Evolutionary conservation across 805 yeast genomes (phyloP).

Genomic region (Cyberlindnera xishuangbannaensis): DNA sequence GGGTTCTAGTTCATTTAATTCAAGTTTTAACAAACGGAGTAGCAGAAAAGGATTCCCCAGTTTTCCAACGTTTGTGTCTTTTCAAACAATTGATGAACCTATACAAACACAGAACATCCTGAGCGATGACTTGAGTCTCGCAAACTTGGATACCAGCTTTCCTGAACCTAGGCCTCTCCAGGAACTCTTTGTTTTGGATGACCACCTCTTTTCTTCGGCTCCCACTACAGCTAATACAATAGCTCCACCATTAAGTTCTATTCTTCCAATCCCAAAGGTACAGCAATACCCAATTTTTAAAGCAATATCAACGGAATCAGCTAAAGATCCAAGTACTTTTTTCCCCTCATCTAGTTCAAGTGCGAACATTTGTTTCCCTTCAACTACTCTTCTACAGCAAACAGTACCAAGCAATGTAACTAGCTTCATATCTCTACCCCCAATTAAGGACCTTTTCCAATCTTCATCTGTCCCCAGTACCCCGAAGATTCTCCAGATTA

Average conservation of each 20-base stretch:
- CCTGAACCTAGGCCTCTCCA: slow-evolving; percentile 17
- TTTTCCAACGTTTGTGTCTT: too few relatives aligned
- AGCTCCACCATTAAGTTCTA: too few relatives aligned
- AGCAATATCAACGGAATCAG: too few relatives aligned
- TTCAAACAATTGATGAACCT: too few relatives aligned
- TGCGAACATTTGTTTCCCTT: too few relatives aligned
- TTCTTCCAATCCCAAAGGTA: too few relatives aligned
- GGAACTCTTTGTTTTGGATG: slow-evolving; percentile 15
- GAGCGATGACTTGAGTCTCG: slow-evolving; percentile 11
- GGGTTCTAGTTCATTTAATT: slow-evolving; percentile 2
- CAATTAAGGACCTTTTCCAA: background rate
- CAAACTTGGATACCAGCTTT: slow-evolving; percentile 16
- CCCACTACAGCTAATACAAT: too few relatives aligned
- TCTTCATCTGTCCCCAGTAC: too few relatives aligned
- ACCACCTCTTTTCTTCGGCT: slow-evolving; percentile 9
- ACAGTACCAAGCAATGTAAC: background rate
- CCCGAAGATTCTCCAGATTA: too few relatives aligned
- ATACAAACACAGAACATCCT: slow-evolving; percentile 1
- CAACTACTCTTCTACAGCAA: background rate
- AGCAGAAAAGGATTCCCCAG: too few relatives aligned
- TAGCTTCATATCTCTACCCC: background rate
- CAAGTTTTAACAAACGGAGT: slow-evolving; percentile 2
- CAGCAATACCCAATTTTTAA: too few relatives aligned
- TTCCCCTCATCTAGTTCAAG: too few relatives aligned
- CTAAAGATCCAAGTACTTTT: background rate